These are phyloP conservation scores for Skeletonema menzelii DNA, from an alignment of 108 stramenopile genomes.

Conservation along the genomic window DNA sequence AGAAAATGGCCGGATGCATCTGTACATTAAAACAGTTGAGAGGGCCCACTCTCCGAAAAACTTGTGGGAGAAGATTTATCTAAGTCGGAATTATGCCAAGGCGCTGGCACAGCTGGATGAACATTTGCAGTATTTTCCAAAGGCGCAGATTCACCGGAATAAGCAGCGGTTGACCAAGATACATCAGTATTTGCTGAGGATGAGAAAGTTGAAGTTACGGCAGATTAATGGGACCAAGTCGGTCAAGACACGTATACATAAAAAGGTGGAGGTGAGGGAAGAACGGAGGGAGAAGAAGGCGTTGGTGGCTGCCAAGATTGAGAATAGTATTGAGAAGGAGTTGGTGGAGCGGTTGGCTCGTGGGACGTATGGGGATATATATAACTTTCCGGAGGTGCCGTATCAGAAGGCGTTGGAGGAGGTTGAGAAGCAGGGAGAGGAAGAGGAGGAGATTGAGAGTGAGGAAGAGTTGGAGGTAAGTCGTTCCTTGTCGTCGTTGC, in stretches of 20 bases:
- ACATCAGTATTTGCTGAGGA: slow-evolving; percentile 96
- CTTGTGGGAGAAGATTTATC: slow-evolving; percentile 96
- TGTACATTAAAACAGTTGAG: slow-evolving; percentile 97
- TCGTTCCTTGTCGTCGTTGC: background rate
- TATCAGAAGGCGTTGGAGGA: slow-evolving; percentile 58
- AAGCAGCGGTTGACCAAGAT: slow-evolving; percentile 99
- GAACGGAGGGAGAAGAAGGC: slow-evolving; percentile 57
- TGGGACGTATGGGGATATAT: slow-evolving; percentile 19
- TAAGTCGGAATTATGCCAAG: slow-evolving; percentile 92
- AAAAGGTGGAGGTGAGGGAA: background rate
- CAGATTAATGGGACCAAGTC: slow-evolving; percentile 79
- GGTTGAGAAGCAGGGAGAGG: background rate
- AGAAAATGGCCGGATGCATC: slow-evolving; percentile 88
- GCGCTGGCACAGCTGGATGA: slow-evolving; percentile 90
- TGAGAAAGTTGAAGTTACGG: slow-evolving; percentile 94
- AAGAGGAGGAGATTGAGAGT: background rate
- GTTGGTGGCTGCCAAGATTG: slow-evolving; percentile 75
- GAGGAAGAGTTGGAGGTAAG: background rate
- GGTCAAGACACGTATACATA: slow-evolving; percentile 77
- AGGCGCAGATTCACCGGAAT: slow-evolving; percentile 90
- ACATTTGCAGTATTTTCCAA: slow-evolving; percentile 95
- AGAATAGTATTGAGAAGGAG: slow-evolving; percentile 60
- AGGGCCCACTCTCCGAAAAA: slow-evolving; percentile 97
- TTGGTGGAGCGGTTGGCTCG: slow-evolving; percentile 53
- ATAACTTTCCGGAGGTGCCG: slow-evolving; percentile 63